phyloP scores from a whole-genome alignment of 208 protist genomes.

The Endotrypanum monterogeii region DNA sequence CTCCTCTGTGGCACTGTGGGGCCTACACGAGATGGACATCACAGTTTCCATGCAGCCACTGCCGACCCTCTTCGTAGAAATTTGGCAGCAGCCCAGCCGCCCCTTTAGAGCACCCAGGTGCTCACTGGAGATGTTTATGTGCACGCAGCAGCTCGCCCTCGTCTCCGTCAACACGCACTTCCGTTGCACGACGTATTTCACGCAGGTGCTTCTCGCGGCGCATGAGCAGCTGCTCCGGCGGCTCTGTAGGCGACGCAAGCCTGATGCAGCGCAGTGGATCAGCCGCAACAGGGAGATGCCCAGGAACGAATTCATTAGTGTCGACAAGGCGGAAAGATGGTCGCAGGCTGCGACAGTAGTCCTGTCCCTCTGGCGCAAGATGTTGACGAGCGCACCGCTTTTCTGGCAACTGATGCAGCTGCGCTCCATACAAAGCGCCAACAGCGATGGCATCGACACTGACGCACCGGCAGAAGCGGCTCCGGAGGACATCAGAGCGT shows the following conservation, averaged over 20 bases:
- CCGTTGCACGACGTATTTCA: conserved; percentile 17
- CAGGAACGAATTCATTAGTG: neutral
- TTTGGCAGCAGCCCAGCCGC: conserved; percentile 15
- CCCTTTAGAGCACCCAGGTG: neutral
- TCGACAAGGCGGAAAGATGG: conserved; percentile 23
- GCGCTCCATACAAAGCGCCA: neutral
- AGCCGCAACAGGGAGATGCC: neutral
- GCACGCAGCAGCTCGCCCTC: conserved; percentile 33
- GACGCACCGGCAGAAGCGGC: neutral
- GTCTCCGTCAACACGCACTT: conserved; percentile 21
- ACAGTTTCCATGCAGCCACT: conserved; percentile 30
- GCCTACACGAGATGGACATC: conserved; percentile 34
- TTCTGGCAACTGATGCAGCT: conserved; percentile 32
- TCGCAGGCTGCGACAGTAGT: conserved; percentile 25
- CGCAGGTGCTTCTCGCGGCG: conserved; percentile 25
- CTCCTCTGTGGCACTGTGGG: conserved; percentile 34
- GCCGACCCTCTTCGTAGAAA: conserved; percentile 22
- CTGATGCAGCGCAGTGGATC: neutral
- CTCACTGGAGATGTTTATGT: conserved; percentile 31
- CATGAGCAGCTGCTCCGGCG: conserved; percentile 29
- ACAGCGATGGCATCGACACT: neutral
- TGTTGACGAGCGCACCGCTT: conserved; percentile 19
- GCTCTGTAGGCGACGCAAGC: conserved; percentile 12
- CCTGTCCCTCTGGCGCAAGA: conserved; percentile 36
- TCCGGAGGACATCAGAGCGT: neutral